Conservation (phyloP, 768 basidiomycete genomes). For the Leccinellum luteum region DNA sequence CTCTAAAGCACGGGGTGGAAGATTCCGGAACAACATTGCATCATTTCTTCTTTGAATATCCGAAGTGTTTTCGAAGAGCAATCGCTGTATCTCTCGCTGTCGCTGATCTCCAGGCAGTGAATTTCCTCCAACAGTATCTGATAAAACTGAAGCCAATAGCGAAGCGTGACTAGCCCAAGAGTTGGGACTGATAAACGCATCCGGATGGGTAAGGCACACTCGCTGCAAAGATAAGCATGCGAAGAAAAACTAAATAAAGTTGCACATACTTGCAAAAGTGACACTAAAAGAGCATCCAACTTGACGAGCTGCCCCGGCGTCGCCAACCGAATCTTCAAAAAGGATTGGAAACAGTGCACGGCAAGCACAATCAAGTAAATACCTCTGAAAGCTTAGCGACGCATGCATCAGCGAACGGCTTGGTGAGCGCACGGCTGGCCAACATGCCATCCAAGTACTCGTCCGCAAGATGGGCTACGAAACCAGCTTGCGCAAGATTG, state of each 20-base stretch:
- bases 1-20: constrained; percentile 59
- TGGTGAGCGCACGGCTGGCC: constrained; percentile 61
- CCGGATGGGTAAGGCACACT: constrained; percentile 66
- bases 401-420: constrained; percentile 71
- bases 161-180: constrained; percentile 57
- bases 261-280: constrained; percentile 56
- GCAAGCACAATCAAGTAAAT: constrained; percentile 17
- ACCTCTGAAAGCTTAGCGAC: constrained; percentile 65
- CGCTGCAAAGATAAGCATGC: constrained; percentile 41
- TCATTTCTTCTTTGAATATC: constrained; percentile 79
- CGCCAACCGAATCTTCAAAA: constrained; percentile 50
- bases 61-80: constrained; percentile 56
- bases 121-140: constrained; percentile 36
- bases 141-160: constrained; percentile 39
- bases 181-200: constrained; percentile 71
- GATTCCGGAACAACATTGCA: constrained; percentile 69
- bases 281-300: constrained; percentile 51
- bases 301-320: constrained; percentile 54
- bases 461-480: constrained; percentile 71
- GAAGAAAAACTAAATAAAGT: neutral
- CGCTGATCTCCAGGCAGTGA: constrained; percentile 20
- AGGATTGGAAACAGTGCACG: neutral
- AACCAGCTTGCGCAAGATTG: constrained; percentile 80
- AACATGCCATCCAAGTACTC: constrained; percentile 76
- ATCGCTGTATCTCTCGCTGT: constrained; percentile 45